Conservation (phyloP, 2,329 filamentous ascomycete genomes). For the Hyphodiscus sp. region DNA sequence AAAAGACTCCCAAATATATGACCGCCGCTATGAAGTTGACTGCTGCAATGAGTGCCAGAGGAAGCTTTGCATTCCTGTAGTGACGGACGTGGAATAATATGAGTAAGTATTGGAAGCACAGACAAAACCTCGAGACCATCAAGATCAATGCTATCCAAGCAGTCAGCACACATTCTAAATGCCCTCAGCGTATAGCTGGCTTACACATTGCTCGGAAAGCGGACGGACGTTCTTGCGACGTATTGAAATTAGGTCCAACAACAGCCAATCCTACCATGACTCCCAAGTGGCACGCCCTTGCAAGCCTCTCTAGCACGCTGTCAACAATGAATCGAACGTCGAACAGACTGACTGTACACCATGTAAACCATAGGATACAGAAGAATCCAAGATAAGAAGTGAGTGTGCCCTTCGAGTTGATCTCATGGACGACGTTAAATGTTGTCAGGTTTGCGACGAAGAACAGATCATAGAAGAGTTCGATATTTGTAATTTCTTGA, state of each 20-base stretch:
- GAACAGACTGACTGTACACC: constrained; percentile 52
- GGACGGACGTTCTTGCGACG: constrained; percentile 4
- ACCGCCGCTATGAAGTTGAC: constrained; percentile 17
- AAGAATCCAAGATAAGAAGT: constrained; percentile 48
- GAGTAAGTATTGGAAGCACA: constrained; percentile 32
- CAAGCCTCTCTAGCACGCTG: constrained; percentile 46
- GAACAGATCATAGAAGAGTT: constrained; percentile 53
- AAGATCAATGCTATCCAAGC: constrained; percentile 28
- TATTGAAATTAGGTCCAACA: constrained; percentile 39
- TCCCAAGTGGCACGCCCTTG: constrained; percentile 47
- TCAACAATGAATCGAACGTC: constrained; percentile 53
- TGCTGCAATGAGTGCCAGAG: constrained; percentile 10
- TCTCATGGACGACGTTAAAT: constrained; percentile 48
- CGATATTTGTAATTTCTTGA: constrained; percentile 22
- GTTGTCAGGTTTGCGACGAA: constrained; percentile 55
- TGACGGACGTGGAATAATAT: constrained; percentile 16
- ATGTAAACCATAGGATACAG: constrained; percentile 47
- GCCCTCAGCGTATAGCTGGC: background rate
- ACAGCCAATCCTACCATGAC: constrained; percentile 44
- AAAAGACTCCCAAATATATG: constrained; percentile 17
- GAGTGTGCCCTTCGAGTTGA: constrained; percentile 40
- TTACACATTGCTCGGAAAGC: constrained; percentile 22
- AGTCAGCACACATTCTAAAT: background rate
- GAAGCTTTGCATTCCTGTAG: constrained; percentile 16
- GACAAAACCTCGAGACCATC: constrained; percentile 32